Evolutionary conservation across 2,329 filamentous ascomycete species (phyloP).

Genomic region (Colletotrichum endophyticum): DNA sequence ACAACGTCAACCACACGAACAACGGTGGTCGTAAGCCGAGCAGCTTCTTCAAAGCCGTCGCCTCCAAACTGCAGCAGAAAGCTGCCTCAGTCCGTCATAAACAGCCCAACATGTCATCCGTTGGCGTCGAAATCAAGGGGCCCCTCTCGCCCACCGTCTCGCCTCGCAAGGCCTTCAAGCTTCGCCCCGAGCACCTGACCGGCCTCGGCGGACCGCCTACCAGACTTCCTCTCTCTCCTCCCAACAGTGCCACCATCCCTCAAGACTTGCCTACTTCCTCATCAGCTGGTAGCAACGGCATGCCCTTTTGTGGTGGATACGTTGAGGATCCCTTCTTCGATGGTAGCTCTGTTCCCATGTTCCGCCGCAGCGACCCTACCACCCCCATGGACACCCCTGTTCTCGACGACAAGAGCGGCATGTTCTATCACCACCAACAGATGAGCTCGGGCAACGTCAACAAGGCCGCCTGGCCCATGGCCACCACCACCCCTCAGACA

Average conservation of each 20-base stretch:
- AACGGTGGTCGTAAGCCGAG: conserved; percentile 33
- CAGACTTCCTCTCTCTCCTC: conserved; percentile 22
- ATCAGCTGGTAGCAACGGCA: conserved; percentile 7
- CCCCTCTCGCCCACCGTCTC: conserved; percentile 21
- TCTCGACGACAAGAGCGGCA: conserved; percentile 32
- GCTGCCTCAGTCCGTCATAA: conserved; percentile 36
- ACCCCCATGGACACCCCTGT: conserved; percentile 45
- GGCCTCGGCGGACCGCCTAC: conserved; percentile 20
- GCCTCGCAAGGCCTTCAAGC: conserved; percentile 37
- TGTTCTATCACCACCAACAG: conserved; percentile 27
- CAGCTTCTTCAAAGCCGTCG: conserved; percentile 45
- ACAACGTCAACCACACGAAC: neutral
- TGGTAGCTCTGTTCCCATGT: conserved; percentile 28
- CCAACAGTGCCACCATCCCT: conserved; percentile 29
- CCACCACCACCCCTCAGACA: conserved; percentile 16
- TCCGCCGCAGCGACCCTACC: conserved; percentile 34
- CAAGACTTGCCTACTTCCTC: conserved; percentile 17
- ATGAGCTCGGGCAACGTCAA: conserved; percentile 19
- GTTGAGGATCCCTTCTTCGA: conserved; percentile 45
- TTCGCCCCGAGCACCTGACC: conserved; percentile 28
- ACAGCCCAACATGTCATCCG: conserved; percentile 20
- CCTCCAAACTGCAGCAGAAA: conserved; percentile 45
- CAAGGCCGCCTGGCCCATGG: conserved; percentile 29
- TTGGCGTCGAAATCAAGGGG: conserved; percentile 12
- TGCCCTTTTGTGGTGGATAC: conserved; percentile 38